Base-by-base conservation (phyloP, 1,284 basidiomycete species). In the Ganoderma resinaceum region DNA sequence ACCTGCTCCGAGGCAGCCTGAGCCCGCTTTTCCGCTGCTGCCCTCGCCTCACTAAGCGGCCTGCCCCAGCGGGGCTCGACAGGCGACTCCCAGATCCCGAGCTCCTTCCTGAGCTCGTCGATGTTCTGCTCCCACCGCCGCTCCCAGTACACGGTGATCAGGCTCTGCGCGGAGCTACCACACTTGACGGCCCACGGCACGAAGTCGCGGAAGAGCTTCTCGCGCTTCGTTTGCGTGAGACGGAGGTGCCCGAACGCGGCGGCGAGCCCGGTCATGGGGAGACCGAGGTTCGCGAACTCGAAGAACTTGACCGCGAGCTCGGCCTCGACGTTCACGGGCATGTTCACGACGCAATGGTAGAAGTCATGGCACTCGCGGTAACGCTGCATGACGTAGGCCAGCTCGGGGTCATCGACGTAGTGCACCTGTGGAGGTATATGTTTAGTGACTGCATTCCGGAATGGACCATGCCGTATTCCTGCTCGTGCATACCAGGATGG, bases 341-440 rank as follows among this genome's bases (percentile, higher is more conserved):
- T 87, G 68, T 90, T 90, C 79, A 91, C 90, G 66, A 99, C 87
- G 69, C 95, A 92, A 77, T 99, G 97, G 79, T 98, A 98, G 76
- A 98, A 92, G 82, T 99, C 95, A 81, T 99, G 97, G 73, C 94
- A 97, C 82, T 99, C 97, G 46, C 98, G 93, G 80, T 99, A 99
- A 55, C 98, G 92, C 75, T 98, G 95, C 92, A 99, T 96, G 66
- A 99, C 95, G 80, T 98, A 98, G 35, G 96, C 96, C 14, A 97
- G 87, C 75, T 96, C 95, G 1, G 95, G 94, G 74, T 97, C 95
- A 76, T 95, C 89, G 74, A 99, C 94, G 79, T 98, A 99, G 73
- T 92, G 93, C 5, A 98, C 95, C 95, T 94, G 86, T 0, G 26
- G 38, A 55, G 16, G 12, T n/a, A 31, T 31, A 35, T 38, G 37